Percentiles rank a stretch among this genome's conserved stretches.
These are phyloP conservation scores for Kickxella alabastrina DNA, from an alignment of 192 early-diverging fungal species.

Conservation along the genomic window DNA sequence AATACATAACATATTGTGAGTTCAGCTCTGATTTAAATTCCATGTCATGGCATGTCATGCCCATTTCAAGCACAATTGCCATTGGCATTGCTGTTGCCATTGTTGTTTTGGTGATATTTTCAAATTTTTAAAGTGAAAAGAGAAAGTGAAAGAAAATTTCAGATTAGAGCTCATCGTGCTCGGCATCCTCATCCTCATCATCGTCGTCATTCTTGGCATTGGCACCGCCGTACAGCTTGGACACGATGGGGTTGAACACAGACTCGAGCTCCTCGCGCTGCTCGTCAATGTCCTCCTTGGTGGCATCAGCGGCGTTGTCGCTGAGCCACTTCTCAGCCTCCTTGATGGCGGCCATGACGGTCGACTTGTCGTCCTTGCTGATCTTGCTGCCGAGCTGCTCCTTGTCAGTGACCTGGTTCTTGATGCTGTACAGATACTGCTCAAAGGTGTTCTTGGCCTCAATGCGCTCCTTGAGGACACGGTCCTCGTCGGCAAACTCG, in stretches of 20 bases:
- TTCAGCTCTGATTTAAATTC: too few relatives aligned
- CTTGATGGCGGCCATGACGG: slow-evolving; percentile 78
- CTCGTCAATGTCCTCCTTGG: slow-evolving; percentile 98
- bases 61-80: neutral
- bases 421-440: slow-evolving; percentile 87
- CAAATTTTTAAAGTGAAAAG: too few relatives aligned
- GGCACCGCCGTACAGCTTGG: slow-evolving; percentile 77
- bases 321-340: slow-evolving; percentile 81
- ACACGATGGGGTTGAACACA: slow-evolving; percentile 89
- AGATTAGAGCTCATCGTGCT: slow-evolving; percentile 56
- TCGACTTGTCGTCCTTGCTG: slow-evolving; percentile 83
- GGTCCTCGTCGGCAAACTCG: slow-evolving; percentile 89
- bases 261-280: slow-evolving; percentile 92
- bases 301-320: slow-evolving; percentile 70
- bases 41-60: neutral
- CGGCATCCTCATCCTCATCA: slow-evolving; percentile 50
- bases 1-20: too few relatives aligned
- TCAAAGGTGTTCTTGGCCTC: slow-evolving; percentile 89
- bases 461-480: slow-evolving; percentile 73
- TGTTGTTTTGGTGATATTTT: too few relatives aligned
- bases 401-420: slow-evolving; percentile 83
- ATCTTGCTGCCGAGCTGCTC: slow-evolving; percentile 83
- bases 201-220: slow-evolving; percentile 57
- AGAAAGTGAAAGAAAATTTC: too few relatives aligned
- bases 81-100: too few relatives aligned